A percentile compares a stretch with the other conserved stretches of the same genome.
These are phyloP conservation scores for Nicotiana benthamiana DNA, from an alignment of 257 asterid genomes.

Conservation along the genomic window DNA sequence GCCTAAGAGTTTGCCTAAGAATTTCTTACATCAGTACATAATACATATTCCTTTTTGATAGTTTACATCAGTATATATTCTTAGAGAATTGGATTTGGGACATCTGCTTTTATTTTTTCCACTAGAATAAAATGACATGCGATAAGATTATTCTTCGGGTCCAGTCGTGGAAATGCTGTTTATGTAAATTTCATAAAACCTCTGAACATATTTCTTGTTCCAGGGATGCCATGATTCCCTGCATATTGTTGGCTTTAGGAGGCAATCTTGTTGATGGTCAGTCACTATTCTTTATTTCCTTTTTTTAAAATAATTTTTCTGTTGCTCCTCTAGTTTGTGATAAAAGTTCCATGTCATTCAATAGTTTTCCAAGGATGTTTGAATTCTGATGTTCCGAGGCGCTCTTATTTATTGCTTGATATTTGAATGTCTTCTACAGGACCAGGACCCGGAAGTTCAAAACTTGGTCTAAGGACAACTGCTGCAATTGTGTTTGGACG, in stretches of 20 bases:
- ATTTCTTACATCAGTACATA: neutral
- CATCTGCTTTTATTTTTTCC: neutral
- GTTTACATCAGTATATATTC: neutral
- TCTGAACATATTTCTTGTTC: slow-evolving; percentile 7
- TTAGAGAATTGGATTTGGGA: neutral
- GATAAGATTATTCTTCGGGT: neutral
- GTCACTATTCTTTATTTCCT: neutral
- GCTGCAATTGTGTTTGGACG: slow-evolving; percentile 80
- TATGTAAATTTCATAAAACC: neutral
- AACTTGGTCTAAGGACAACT: slow-evolving; percentile 71
- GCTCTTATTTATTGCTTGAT: neutral
- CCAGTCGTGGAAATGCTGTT: neutral
- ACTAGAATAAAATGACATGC: neutral
- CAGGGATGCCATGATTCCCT: slow-evolving; percentile 99
- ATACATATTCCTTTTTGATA: slow-evolving; percentile 1
- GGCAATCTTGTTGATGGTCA: slow-evolving; percentile 95
- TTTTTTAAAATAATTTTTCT: neutral
- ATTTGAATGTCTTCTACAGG: slow-evolving; percentile 34
- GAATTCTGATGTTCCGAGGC: neutral
- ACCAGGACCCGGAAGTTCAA: slow-evolving; percentile 66
- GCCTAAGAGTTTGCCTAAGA: neutral
- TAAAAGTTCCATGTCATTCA: neutral
- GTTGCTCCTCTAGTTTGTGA: neutral
- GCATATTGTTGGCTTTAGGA: slow-evolving; percentile 95
- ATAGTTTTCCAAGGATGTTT: neutral